A percentile compares a stretch with the other conserved stretches of the same genome.
Conservation (phyloP, 345 rosid species). For the Passiflora organensis region DNA sequence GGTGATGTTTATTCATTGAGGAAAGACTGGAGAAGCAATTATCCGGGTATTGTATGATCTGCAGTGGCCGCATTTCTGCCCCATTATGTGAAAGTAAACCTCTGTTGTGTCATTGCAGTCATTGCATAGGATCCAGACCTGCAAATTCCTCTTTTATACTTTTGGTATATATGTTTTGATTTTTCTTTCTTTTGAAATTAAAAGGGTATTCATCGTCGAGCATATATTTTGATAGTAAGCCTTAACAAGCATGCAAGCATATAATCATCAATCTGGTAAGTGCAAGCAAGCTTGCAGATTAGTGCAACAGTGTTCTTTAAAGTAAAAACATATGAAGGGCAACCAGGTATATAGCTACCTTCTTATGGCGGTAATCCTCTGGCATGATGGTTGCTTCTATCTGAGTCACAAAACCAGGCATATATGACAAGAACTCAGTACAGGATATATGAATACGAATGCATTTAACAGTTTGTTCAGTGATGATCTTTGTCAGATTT, state of each 20-base stretch:
- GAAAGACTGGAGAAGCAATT: constrained; percentile 78
- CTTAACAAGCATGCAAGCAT: too few species aligned
- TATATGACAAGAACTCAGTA: constrained; percentile 4
- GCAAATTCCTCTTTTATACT: constrained; percentile 14
- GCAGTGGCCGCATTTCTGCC: constrained; percentile 95
- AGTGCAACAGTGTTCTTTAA: too few species aligned
- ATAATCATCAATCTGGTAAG: too few species aligned
- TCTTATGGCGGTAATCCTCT: constrained; percentile 74
- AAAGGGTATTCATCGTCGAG: too few species aligned
- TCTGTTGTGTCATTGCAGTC: constrained; percentile 97
- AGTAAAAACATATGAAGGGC: not conserved
- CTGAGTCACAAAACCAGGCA: too few species aligned
- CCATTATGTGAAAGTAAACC: constrained; percentile 77
- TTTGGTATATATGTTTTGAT: too few species aligned
- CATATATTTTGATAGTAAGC: too few species aligned
- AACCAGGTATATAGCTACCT: constrained; percentile 38
- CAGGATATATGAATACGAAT: too few species aligned
- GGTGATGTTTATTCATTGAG: constrained; percentile 36
- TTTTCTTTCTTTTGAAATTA: too few species aligned
- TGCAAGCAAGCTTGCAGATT: too few species aligned
- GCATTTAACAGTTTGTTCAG: too few species aligned
- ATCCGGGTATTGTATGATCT: constrained; percentile 85
- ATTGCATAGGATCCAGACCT: constrained; percentile 98
- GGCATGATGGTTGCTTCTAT: constrained; percentile 85
- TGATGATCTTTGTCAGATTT: too few species aligned